These are phyloP conservation scores for Chimonanthus praecox DNA, from an alignment of 164 flowering plant genomes.

Conservation along the genomic window DNA sequence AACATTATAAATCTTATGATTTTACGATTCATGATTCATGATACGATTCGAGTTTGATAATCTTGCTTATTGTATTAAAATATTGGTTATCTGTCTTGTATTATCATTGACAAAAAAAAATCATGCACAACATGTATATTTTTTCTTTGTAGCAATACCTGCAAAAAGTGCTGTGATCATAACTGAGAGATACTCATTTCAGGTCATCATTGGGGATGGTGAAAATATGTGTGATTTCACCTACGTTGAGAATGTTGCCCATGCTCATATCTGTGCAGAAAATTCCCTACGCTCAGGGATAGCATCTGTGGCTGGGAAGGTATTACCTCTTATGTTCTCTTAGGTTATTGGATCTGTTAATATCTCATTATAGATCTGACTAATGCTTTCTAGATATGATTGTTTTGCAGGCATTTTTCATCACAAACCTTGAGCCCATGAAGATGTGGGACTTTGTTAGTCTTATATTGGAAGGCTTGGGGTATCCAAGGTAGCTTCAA, in stretches of 20 bases:
- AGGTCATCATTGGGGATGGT: slow-evolving; percentile 79
- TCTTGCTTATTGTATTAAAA: no score
- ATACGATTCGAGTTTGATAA: no score
- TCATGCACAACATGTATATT: no score
- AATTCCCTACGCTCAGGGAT: slow-evolving; percentile 49
- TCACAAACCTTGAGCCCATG: slow-evolving; percentile 70
- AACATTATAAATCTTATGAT: no score
- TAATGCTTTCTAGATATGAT: neutral
- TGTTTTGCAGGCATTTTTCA: slow-evolving; percentile 65
- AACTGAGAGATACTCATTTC: slow-evolving; percentile 41
- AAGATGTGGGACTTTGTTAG: slow-evolving; percentile 66
- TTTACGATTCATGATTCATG: no score
- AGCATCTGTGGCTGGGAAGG: slow-evolving; percentile 79
- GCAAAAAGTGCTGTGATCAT: neutral
- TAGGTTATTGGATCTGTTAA: neutral
- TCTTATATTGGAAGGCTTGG: slow-evolving; percentile 54
- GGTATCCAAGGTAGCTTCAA: slow-evolving; percentile 58
- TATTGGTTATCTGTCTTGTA: no score
- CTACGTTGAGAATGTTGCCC: slow-evolving; percentile 65
- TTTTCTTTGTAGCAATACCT: no score
- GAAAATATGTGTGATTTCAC: slow-evolving; percentile 77
- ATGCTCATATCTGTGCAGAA: slow-evolving; percentile 83
- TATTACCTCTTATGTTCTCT: slow-evolving; percentile 14
- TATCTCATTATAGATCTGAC: neutral
- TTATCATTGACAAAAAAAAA: no score